Base-by-base conservation (phyloP, 2,329 filamentous ascomycete genomes). In the Microcera coccophila region DNA sequence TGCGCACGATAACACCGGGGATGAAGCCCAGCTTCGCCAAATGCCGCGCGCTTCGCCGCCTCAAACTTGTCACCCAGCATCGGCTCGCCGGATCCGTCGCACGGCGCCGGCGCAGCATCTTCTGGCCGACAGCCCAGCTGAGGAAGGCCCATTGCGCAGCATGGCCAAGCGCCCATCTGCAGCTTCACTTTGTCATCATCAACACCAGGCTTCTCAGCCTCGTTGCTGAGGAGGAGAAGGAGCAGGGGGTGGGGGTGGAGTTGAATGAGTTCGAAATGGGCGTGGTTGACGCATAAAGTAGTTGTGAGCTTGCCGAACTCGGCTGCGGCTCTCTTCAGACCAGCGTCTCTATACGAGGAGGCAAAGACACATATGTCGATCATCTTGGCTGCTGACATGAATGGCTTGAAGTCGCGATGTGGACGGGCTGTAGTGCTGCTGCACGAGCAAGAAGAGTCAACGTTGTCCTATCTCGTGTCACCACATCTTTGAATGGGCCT, bases 261-360 rank as follows among this genome's bases (percentile, higher is more conserved):
- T 11, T 14, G 31, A 4, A 18, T 20, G 3, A n/a, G 29, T 31
- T 39, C 29, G 19, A 38, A 47, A 33, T 41, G 35, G 14, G 47
- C 47, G 29, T 44, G 38, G 20, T 47, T 49, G 26, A 47, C n/a
- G 5, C 39, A 38, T 14, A 28, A 14, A 4, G 47, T 49, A 1
- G 40, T 43, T 4, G 41, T 16, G 8, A 9, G 31, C 3, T 28
- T 33, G 31, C 44, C 31, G 16, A 49, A 44, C 3, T 33, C 32
- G 9, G 10, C 11, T 4, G 44, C 5, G 10, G 40, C 18, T 20
- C 15, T 20, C 16, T 26, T 32, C 3, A 40, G n/a, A 29, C 39
- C 19, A 17, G 20, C 9, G 17, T 37, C 14, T 12, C 33, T 31
- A 19, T 43, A 24, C 15, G 38, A 29, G 4, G 36, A 21, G 10